Percentiles rank a stretch among this genome's conserved stretches.
phyloP scores from a whole-genome alignment of 768 basidiomycete genomes.

The Melanogaster broomeanus region DNA sequence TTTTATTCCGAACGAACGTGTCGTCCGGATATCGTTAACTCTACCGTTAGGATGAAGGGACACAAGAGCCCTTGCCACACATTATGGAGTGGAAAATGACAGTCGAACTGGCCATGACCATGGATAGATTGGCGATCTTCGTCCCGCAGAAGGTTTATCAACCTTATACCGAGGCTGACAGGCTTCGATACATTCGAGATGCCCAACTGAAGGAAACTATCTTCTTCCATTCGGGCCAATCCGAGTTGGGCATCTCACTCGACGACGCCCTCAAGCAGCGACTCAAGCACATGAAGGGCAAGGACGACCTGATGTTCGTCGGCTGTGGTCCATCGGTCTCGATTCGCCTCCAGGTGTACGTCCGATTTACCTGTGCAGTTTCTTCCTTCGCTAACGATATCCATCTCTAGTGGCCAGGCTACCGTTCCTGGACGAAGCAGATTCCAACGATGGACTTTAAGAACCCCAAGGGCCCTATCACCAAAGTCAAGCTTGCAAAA shows the following conservation, averaged over 20 bases:
- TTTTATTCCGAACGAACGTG: background rate
- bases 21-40: background rate
- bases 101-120: constrained; percentile 10
- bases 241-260: constrained; percentile 64
- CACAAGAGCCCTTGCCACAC: constrained; percentile 23
- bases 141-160: constrained; percentile 73
- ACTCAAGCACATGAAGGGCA: constrained; percentile 53
- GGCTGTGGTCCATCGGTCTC: constrained; percentile 79
- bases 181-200: constrained; percentile 74
- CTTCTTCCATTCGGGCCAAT: constrained; percentile 55
- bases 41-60: constrained; percentile 20
- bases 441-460: constrained; percentile 82
- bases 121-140: constrained; percentile 40
- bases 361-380: background rate
- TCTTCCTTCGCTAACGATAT: background rate
- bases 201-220: constrained; percentile 64
- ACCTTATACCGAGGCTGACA: constrained; percentile 76
- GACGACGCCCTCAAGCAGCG: constrained; percentile 63
- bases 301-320: constrained; percentile 69
- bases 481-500: constrained; percentile 72
- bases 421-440: constrained; percentile 74
- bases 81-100: constrained; percentile 29
- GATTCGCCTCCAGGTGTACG: constrained; percentile 68
- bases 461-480: constrained; percentile 77
- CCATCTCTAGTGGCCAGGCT: constrained; percentile 77